Base-by-base conservation (phyloP, 371 early-diverging fungal species). In the Mucor ambiguus region DNA sequence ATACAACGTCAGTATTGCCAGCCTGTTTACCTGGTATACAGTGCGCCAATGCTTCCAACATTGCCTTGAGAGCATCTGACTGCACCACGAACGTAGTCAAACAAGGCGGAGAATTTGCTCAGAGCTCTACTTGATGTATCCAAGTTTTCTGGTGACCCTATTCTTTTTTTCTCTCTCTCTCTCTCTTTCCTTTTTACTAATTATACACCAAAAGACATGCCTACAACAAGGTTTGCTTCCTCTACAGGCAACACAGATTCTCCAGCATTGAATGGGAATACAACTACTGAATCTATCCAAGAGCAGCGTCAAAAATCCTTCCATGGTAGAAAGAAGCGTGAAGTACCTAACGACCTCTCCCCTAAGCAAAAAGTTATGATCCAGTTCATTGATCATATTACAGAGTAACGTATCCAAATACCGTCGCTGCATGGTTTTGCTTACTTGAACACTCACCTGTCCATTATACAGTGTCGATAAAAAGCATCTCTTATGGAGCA, bases 221-320 rank as follows among this genome's bases (percentile, higher is more conserved):
- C 68, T 35, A 68, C 63, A 2, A 68, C 68, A 38, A 58, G 68
- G 22, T 58, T 55, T 48, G 63, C 63, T 54, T 63, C 63, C 18
- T 55, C 67, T 3, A 37, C 55, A 12, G 55, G 22, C 26, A 62
- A 62, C 4, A 41, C 60, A 30, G 28, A 28, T 26, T 11, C 32
- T 33, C 5, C 52, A 24, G 16, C 16, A 16, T 28, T 35, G 30
- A 43, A 43, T 20, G 35, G 16, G 29, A 61, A 28, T 12, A 29
- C 20, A 22, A 30, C 56, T 30, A 11, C 56, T 56, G 59, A 67
- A 54, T 46, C 61, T 24, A 18, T 16, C 2, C 29, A 67, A 37
- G 35, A 60, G 20, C 9, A 49, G 1, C 57, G 61, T 29, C 37
- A 56, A 30, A 48, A 60, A 52, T 29, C 57, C 30, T 66, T 64